Percentiles rank a stretch among this genome's conserved stretches.
Conservation (phyloP, 1,284 basidiomycete species). For the Thecaphora thlaspeos region DNA sequence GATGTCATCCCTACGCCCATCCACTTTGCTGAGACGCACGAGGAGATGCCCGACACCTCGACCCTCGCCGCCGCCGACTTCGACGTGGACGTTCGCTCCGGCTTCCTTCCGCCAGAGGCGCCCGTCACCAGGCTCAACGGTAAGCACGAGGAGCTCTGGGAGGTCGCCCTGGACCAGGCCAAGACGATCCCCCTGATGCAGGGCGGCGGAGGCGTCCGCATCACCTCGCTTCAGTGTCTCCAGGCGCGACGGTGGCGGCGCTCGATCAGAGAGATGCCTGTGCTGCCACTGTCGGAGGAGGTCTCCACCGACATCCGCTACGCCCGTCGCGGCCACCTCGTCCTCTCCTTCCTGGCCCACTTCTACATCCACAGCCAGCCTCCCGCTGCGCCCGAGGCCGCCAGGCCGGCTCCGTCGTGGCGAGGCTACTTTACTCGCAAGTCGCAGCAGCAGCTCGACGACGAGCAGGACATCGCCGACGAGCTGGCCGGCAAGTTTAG, state of each 20-base stretch:
- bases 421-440: slow-evolving; percentile 27
- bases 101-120: slow-evolving; percentile 82
- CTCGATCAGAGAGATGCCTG: slow-evolving; percentile 61
- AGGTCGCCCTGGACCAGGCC: slow-evolving; percentile 64
- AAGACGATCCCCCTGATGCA: slow-evolving; percentile 41
- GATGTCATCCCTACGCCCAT: slow-evolving; percentile 28
- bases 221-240: slow-evolving; percentile 18
- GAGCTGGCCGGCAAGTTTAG: slow-evolving; percentile 39
- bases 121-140: slow-evolving; percentile 68
- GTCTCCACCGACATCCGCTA: slow-evolving; percentile 43
- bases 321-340: slow-evolving; percentile 73
- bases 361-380: slow-evolving; percentile 78
- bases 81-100: slow-evolving; percentile 86
- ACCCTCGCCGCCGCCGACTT: slow-evolving; percentile 90
- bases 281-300: slow-evolving; percentile 29
- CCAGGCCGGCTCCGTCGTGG: slow-evolving; percentile 11
- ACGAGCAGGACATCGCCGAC: slow-evolving; percentile 22
- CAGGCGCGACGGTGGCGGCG: slow-evolving; percentile 65
- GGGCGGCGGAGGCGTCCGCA: slow-evolving; percentile 36
- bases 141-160: slow-evolving; percentile 70
- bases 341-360: slow-evolving; percentile 81
- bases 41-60: slow-evolving; percentile 67
- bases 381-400: slow-evolving; percentile 21
- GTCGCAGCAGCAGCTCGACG: slow-evolving; percentile 13
- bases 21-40: slow-evolving; percentile 29